Base-by-base conservation (phyloP, 1,284 basidiomycete species). In the Leccinum holopus region DNA sequence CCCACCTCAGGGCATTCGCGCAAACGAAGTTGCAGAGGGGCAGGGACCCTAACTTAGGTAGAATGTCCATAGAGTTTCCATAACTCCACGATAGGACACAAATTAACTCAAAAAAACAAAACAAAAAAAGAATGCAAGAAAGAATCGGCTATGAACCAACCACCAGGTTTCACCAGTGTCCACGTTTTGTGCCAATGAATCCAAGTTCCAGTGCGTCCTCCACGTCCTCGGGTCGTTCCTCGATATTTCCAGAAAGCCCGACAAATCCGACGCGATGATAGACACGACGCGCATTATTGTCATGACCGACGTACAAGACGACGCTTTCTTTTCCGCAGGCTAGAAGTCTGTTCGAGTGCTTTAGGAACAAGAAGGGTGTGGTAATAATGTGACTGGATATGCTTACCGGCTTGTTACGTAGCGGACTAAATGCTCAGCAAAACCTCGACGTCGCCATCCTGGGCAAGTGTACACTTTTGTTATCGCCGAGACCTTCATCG, bases 171-270 rank as follows among this genome's bases (percentile, higher is more conserved):
- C 54, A 71, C 70, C 72, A 71, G 53, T 74, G 70, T 8, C 70
- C 70, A 28, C 72, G 70, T 30, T 71, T 58, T 28, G 70, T 72
- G 12, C 70, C 72, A 18, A 71, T 75, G 63, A 85, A 86, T 1
- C 85, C 85, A 51, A 85, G 71, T 64, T 86, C 85, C 25, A 84
- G 67, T 77, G 82, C 84, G 28, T 75, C 72, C 51, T 82, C 79
- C 5, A 80, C 78, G n/a, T 69, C 75, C 10, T 73, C 75, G 5
- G 70, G 60, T 7, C 57, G 68, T 12, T 69, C 65, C 8, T 63
- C 63, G 2, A 44, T 11, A 8, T 66, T 61, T 3, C 63, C 68
- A 12, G 67, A 67, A 18, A 82, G 72, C 8, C 81, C 83, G 8
- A 75, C 72, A 61, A 84, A 86, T 2, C 84, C 84, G 4, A 86